Conservation (phyloP, 495 filamentous ascomycete genomes). For the Copromyces sp. region DNA sequence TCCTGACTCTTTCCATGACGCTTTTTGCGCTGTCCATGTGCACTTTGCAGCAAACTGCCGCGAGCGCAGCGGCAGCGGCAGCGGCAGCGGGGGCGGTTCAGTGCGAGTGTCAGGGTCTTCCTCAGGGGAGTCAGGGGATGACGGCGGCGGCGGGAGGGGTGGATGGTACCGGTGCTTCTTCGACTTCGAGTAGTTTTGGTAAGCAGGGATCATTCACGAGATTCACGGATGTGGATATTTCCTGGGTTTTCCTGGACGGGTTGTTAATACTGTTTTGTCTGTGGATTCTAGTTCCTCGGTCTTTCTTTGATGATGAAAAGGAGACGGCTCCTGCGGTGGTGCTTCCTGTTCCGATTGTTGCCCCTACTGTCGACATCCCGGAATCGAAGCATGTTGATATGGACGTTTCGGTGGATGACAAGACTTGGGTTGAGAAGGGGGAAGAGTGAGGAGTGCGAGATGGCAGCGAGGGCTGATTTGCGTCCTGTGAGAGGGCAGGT, state of each 20-base stretch:
- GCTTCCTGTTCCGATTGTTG: not conserved
- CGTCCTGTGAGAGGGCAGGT: not conserved
- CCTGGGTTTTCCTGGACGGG: not conserved
- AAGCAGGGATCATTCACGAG: too few species aligned
- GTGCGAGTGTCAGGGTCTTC: not conserved
- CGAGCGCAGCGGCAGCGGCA: slow-evolving; percentile 6
- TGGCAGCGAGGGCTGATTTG: not conserved
- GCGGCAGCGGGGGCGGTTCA: not conserved
- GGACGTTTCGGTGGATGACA: not conserved
- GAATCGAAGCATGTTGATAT: not conserved
- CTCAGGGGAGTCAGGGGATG: too few species aligned
- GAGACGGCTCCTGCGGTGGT: not conserved
- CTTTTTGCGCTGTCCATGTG: slow-evolving; percentile 35
- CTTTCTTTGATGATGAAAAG: not conserved
- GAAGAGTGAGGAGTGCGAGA: not conserved
- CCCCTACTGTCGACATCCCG: not conserved
- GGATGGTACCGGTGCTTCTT: not conserved
- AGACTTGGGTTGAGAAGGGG: not conserved
- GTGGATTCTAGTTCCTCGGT: not conserved
- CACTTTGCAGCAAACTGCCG: slow-evolving; percentile 17
- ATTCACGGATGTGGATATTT: not conserved
- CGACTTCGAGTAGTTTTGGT: not conserved
- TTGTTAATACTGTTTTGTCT: not conserved
- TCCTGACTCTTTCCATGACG: slow-evolving; percentile 31
- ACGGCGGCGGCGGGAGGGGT: not conserved